Evolutionary conservation across 495 filamentous ascomycete genomes (phyloP), one percentile per base, ranked within the genome.

Genomic region (Tuber melanosporum): DNA sequence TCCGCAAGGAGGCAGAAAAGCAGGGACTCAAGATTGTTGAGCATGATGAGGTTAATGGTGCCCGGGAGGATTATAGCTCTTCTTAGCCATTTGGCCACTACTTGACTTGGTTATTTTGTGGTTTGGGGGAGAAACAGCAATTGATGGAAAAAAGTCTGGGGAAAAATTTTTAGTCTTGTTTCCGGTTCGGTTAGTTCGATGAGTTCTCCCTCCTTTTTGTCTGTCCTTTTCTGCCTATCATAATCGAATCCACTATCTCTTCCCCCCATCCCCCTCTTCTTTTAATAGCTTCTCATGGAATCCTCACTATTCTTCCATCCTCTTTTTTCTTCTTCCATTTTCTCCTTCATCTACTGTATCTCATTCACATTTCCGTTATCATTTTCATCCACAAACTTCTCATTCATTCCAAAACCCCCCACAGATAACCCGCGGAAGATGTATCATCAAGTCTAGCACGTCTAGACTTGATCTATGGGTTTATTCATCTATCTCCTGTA

Each of bases 1-100:
- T 83, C 36, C 76, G 75, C 42, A 79, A 75, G 73, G 81, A 83
- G 69, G 81, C 81, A 32, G 82, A 79, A 49, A 74, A 73, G 49
- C 71, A 76, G 69, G 82, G 79, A 5, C 73, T 83, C 15, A 73
- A 44, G 41, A 79, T 83, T 26, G 26, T 70, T 41, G 76, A 76
- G 49, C 57, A 44, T 15, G 66, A 22, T 6, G 26, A 36, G n/a
- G 26, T 12, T 66, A 1, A 19, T 66, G 26, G 26, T 4, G 32
- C 26, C 15, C 26, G 26, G 26, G 57, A 66, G 26, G 57, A 66
- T 66, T 17, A 36, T 36, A 36, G 3, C 15, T 66, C 57, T 15
- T 32, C 57, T 66, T 36, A 66, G 5, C 17, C 57, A 32, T 26
- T 66, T 7, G 14, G 32, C n/a, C 4, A 22, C 44, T 71, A 41